These are phyloP conservation scores for Blastobotrys mokoenaii DNA, from an alignment of 805 yeast species.

Conservation along the genomic window DNA sequence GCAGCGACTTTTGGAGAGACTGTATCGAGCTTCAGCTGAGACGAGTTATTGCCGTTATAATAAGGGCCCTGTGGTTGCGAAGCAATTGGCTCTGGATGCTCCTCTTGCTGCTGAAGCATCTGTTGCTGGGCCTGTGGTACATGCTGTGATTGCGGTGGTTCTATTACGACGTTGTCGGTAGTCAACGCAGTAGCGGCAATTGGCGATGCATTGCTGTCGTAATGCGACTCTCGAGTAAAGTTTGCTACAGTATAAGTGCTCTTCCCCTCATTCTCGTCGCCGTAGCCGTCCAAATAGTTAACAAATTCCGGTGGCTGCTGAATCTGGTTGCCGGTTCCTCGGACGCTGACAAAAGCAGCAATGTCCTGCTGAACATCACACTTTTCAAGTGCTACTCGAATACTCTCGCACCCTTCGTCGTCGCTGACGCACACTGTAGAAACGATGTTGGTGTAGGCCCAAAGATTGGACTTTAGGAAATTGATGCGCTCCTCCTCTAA, in stretches of 20 bases:
- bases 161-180: background rate
- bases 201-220: background rate
- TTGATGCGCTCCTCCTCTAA: conserved; percentile 68
- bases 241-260: conserved; percentile 28
- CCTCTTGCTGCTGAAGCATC: background rate
- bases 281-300: conserved; percentile 44
- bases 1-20: background rate
- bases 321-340: conserved; percentile 60
- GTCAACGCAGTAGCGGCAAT: background rate
- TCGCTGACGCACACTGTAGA: conserved; percentile 71
- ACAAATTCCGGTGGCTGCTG: conserved; percentile 53
- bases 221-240: conserved; percentile 22
- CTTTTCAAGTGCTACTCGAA: conserved; percentile 58
- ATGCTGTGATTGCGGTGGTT: background rate
- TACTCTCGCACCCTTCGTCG: conserved; percentile 66
- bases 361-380: conserved; percentile 58
- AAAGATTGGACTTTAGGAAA: conserved; percentile 58
- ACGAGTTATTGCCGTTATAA: background rate
- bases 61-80: background rate
- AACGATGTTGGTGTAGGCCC: conserved; percentile 69
- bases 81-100: background rate
- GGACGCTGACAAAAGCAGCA: conserved; percentile 40
- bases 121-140: background rate
- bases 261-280: conserved; percentile 21
- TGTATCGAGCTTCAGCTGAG: background rate